Evolutionary conservation across 441 rosid species (phyloP), one percentile per base, ranked within the genome.

Genomic region (Theobroma grandiflorum): DNA sequence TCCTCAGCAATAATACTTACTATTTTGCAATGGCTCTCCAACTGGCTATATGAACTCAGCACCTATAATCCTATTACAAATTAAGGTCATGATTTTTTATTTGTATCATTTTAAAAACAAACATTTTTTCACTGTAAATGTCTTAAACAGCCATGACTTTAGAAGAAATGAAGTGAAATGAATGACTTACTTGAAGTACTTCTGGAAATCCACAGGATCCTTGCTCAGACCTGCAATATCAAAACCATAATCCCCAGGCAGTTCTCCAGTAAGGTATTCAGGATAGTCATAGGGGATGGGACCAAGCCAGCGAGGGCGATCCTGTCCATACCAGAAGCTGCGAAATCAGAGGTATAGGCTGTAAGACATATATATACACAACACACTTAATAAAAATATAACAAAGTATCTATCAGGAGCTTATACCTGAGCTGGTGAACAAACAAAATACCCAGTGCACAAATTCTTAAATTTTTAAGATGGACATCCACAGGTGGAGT

Each of bases 221-320:
- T 87, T 87, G 82, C 91, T 81, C 35, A 96, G 90, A 78, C 97
- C 95, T 6, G 94, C 98, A 74, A 96, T 81, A 77, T 96, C 99
- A 80, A 94, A 96, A 74, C 97, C 99, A 81, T 96, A 96, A 86
- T 96, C 99, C 2, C 99, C 98, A 38, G 98, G 98, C 9, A 92
- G 68, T 31, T 96, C 93, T 75, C 99, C 99, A 1, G 88, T 86
- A 45, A 96, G 97, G 84, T 96, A 80, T 16, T 86, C 50, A 8
- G 98, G 98, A 76, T 94, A 96, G 58, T 89, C 88, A 79, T 85
- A 96, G 11, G 95, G 91, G 77, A 96, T 86, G 59, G 98, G 96
- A 82, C 98, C 99, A 85, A 96, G 95, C 99, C 99, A 96, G 55
- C 93, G 91, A 0, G 99, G 99, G 59, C 98, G 93, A 40, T 84